A percentile compares a stretch with the other conserved stretches of the same genome.
These are phyloP conservation scores for Angomonas deanei DNA, from an alignment of 208 protist genomes.

Conservation along the genomic window DNA sequence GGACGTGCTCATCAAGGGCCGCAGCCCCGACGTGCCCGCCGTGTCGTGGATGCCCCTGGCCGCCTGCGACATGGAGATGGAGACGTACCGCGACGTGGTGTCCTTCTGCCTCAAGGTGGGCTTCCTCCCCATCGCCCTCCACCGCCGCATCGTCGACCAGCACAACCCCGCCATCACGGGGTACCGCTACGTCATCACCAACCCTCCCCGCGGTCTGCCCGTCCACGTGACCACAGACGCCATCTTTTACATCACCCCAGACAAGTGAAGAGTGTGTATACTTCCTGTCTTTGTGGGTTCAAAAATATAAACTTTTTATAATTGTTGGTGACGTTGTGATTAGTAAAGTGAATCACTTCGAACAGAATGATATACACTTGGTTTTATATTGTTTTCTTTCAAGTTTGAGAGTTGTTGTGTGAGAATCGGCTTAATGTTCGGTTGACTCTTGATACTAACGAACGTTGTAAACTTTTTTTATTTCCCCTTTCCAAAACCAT, in stretches of 20 bases:
- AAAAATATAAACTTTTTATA: too few species aligned
- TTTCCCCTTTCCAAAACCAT: too few species aligned
- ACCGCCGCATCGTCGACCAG: conserved; percentile 54
- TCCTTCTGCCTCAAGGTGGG: conserved; percentile 55
- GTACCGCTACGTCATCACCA: conserved; percentile 75
- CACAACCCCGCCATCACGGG: conserved; percentile 56
- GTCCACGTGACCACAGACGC: conserved; percentile 54
- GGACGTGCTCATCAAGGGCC: conserved; percentile 68
- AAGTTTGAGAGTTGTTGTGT: too few species aligned
- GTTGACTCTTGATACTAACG: too few species aligned
- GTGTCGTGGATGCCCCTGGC: conserved; percentile 50
- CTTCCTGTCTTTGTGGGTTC: too few species aligned
- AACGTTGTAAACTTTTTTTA: too few species aligned
- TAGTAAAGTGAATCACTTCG: too few species aligned
- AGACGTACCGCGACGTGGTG: conserved; percentile 74
- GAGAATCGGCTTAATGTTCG: too few species aligned
- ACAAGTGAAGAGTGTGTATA: neutral
- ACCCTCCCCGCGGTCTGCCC: conserved; percentile 56
- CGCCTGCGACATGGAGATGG: conserved; percentile 36
- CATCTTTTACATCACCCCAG: conserved; percentile 69
- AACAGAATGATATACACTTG: too few species aligned
- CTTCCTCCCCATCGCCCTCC: conserved; percentile 66
- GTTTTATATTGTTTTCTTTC: too few species aligned
- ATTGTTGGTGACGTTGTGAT: too few species aligned
- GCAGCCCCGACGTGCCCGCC: conserved; percentile 46